These are phyloP conservation scores for Bothriochloa decipiens DNA, from an alignment of 176 grass and related monocot species.

Conservation along the genomic window DNA sequence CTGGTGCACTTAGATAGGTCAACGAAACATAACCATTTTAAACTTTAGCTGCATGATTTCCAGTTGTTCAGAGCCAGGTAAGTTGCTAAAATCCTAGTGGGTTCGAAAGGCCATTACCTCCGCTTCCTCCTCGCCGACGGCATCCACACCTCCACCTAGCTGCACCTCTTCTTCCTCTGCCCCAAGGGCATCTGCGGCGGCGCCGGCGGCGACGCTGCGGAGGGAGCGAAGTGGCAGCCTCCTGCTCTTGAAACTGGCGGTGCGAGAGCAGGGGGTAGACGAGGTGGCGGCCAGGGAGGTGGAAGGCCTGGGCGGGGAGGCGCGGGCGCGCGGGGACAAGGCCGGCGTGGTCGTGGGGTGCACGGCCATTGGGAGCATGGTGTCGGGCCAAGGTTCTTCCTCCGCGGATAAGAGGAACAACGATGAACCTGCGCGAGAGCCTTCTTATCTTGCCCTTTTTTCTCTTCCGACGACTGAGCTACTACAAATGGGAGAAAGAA, in stretches of 20 bases:
- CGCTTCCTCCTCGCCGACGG: neutral
- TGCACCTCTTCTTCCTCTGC: conserved; percentile 36
- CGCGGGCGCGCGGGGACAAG: conserved; percentile 15
- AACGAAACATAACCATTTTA: neutral
- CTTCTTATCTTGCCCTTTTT: conserved; percentile 17
- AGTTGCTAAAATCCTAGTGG: neutral
- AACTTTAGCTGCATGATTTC: neutral
- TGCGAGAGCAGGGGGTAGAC: neutral
- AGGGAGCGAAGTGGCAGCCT: conserved; percentile 30
- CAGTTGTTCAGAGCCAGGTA: neutral
- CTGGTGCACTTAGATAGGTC: neutral
- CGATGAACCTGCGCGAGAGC: conserved; percentile 19
- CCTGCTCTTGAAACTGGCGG: conserved; percentile 12
- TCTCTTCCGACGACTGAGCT: neutral
- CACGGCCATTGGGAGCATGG: conserved; percentile 52
- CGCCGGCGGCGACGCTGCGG: conserved; percentile 35
- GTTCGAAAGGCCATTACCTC: conserved; percentile 43
- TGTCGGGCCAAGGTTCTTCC: neutral
- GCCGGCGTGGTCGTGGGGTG: conserved; percentile 43
- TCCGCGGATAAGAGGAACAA: conserved; percentile 52
- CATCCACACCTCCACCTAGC: neutral
- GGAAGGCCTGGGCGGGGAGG: conserved; percentile 25
- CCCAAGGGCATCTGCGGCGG: conserved; percentile 36
- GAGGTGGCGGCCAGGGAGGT: neutral
- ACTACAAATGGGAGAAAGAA: neutral